phyloP scores from a whole-genome alignment of 2,329 filamentous ascomycete genomes.

The Penicillium sp. region DNA sequence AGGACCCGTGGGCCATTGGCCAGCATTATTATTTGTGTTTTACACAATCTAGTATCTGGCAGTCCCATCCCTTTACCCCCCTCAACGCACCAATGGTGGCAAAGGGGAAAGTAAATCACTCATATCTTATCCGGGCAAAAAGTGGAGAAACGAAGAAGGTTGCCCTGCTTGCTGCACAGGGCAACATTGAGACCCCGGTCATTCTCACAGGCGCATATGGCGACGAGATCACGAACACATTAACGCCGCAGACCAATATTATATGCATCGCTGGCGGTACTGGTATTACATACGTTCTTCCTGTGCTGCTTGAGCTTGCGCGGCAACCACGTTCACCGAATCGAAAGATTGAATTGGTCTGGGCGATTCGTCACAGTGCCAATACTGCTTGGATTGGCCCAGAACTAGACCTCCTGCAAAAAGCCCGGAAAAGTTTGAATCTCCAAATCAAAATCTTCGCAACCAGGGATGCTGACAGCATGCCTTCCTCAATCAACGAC shows the following conservation, averaged over 20 bases:
- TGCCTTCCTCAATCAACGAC: not conserved
- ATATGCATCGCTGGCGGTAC: conserved; percentile 60
- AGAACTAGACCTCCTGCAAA: conserved; percentile 51
- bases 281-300: conserved; percentile 59
- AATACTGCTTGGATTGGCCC: conserved; percentile 61
- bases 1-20: conserved; percentile 64
- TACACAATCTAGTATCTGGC: conserved; percentile 66
- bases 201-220: conserved; percentile 67
- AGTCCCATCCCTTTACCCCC: conserved; percentile 71
- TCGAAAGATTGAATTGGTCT: conserved; percentile 62
- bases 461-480: not conserved
- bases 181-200: conserved; percentile 50
- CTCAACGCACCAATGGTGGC: conserved; percentile 53
- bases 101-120: conserved; percentile 22
- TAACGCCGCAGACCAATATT: conserved; percentile 46
- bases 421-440: not conserved
- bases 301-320: conserved; percentile 45
- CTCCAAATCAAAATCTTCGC: not conserved
- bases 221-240: conserved; percentile 47
- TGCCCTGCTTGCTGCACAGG: conserved; percentile 20
- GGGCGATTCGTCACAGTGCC: conserved; percentile 58
- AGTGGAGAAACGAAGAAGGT: conserved; percentile 30
- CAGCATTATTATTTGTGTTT: conserved; percentile 75
- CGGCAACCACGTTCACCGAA: conserved; percentile 33
- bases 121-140: conserved; percentile 53